A percentile compares a stretch with the other conserved stretches of the same genome.
Conservation (phyloP, 2,329 filamentous ascomycete species). For the Cordyceps tenuipes region DNA sequence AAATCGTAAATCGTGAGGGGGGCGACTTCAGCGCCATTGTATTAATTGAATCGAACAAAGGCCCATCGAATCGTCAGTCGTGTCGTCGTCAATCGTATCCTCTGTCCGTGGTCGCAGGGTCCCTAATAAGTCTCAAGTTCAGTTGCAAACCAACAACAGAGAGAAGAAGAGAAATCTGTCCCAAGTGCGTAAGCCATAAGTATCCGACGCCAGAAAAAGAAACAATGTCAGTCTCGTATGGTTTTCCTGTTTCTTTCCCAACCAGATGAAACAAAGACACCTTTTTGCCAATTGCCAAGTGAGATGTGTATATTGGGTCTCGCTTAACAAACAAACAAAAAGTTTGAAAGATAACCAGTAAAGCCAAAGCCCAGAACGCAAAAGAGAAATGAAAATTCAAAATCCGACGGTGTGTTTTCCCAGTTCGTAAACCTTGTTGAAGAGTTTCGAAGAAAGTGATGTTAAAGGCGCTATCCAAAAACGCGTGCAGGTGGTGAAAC, state of each 20-base stretch:
- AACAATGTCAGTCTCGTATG: background rate
- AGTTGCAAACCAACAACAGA: background rate
- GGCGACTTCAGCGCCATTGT: background rate
- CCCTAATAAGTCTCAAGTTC: background rate
- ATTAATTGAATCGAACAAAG: background rate
- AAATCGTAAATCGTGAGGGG: background rate
- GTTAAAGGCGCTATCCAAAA: constrained; percentile 8
- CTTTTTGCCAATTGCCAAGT: constrained; percentile 10
- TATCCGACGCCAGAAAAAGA: constrained; percentile 3
- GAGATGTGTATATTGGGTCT: constrained; percentile 12
- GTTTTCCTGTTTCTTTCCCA: background rate
- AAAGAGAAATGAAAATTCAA: background rate
- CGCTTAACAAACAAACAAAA: constrained; percentile 8
- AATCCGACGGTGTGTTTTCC: constrained; percentile 5
- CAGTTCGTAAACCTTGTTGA: constrained; percentile 10
- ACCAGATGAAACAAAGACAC: background rate
- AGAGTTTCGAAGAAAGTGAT: constrained; percentile 7
- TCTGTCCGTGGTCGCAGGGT: background rate
- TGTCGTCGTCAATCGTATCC: background rate
- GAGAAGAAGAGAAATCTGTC: background rate
- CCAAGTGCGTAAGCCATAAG: background rate
- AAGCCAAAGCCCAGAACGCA: constrained; percentile 1
- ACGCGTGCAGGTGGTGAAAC: background rate
- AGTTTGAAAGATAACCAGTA: constrained; percentile 11
- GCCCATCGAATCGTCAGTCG: background rate